These are phyloP conservation scores for Vicia faba DNA, from an alignment of 306 rosid species.

Conservation along the genomic window DNA sequence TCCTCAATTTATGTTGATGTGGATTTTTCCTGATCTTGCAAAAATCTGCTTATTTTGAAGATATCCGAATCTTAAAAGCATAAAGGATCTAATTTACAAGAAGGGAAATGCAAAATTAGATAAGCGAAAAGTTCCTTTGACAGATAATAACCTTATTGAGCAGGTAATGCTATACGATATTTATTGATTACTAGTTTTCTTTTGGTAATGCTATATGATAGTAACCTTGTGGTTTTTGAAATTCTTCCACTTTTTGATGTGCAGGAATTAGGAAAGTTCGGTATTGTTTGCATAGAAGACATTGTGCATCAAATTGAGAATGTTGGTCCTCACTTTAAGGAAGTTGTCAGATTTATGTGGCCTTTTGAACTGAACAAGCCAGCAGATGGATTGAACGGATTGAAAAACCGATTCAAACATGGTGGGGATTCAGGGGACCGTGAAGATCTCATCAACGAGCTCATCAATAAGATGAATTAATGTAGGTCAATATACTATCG, in stretches of 20 bases:
- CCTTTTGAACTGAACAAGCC: slow-evolving; percentile 82
- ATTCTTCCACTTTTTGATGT: slow-evolving; percentile 9
- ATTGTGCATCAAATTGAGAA: slow-evolving; percentile 73
- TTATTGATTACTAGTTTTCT: slow-evolving; percentile 6
- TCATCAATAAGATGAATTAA: slow-evolving; percentile 76
- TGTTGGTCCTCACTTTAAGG: slow-evolving; percentile 81
- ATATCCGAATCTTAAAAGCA: slow-evolving; percentile 77
- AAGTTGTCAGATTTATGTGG: slow-evolving; percentile 67
- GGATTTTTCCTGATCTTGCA: slow-evolving; percentile 19
- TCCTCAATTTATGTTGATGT: background rate
- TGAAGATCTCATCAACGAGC: slow-evolving; percentile 72
- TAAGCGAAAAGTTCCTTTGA: slow-evolving; percentile 77
- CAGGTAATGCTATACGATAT: slow-evolving; percentile 51
- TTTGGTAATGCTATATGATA: slow-evolving; percentile 36
- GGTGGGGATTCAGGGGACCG: slow-evolving; percentile 92
- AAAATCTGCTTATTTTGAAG: slow-evolving; percentile 46
- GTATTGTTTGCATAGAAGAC: slow-evolving; percentile 82
- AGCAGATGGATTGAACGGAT: slow-evolving; percentile 60
- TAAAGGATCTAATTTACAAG: slow-evolving; percentile 75
- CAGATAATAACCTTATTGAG: slow-evolving; percentile 79
- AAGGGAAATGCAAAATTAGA: slow-evolving; percentile 66
- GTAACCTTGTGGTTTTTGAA: slow-evolving; percentile 11
- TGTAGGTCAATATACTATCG: background rate
- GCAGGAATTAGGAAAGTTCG: slow-evolving; percentile 73
- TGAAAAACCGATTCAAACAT: slow-evolving; percentile 54